Base-by-base conservation (phyloP, 345 rosid genomes). In the Arabis alpina region DNA sequence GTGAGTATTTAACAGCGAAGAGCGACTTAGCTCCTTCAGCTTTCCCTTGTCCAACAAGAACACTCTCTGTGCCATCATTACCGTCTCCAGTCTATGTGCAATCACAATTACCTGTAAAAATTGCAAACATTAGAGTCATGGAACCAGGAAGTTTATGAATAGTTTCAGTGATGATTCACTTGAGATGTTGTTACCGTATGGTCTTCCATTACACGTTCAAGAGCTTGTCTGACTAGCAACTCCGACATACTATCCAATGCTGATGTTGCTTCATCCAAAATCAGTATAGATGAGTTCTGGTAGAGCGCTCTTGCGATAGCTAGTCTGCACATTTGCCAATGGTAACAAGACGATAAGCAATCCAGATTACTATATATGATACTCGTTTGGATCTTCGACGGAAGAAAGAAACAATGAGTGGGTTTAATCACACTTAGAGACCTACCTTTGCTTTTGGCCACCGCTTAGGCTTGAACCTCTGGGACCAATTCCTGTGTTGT, bases 241-340 rank as follows among this genome's bases (percentile, higher is more conserved):
- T 91, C 99, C 4, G 96, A 89, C 85, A 81, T 85, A 81, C 93
- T 86, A 83, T 94, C 96, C 59, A 94, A 77, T 24, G 97, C 99
- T 66, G 97, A 94, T 53, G 99, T 94, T 71, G 99, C 99, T 83
- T 94, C 99, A 77, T 94, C 99, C 82, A 94, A 83, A 59, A 94
- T 85, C 80, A 94, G 73, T 73, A 94, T 80, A 13, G 93, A 82
- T 23, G 93, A 82, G 54, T 86, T 82, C 77, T 89, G 94, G 70
- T 94, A 89, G 15, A 94, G 80, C 44, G 97, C 97, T 79, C 99
- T 86, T 45, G 97, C 96, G 30, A 94, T 94, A 56, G 97, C 96
- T 72, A 94, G 72, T 77, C 97, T 93, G 84, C 80, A 74, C 65
- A 77, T 40, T 66, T 15, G 40, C 44, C 45, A 61, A 12, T 27